Percentiles rank a stretch among this genome's conserved stretches.
Conservation (phyloP, 768 basidiomycete species). For the Russula abietina region DNA sequence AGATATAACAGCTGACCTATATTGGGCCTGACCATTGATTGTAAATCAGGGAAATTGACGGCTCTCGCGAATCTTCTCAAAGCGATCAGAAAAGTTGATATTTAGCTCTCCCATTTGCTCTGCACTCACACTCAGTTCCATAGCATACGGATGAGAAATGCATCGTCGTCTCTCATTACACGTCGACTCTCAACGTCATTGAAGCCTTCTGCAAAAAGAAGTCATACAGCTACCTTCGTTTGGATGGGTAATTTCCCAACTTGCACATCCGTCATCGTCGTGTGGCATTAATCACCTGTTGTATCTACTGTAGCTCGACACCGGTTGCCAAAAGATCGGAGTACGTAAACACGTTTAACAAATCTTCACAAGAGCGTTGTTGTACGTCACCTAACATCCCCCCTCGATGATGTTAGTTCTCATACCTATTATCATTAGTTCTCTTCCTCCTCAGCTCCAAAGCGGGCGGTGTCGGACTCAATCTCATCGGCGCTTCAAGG, state of each 20-base stretch:
- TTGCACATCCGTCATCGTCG: background rate
- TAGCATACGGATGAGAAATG: slow-evolving; percentile 89
- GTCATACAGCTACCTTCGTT: slow-evolving; percentile 70
- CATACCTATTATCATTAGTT: slow-evolving; percentile 41
- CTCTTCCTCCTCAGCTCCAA: slow-evolving; percentile 92
- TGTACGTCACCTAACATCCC: slow-evolving; percentile 46
- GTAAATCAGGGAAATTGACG: slow-evolving; percentile 60
- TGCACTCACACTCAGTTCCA: background rate
- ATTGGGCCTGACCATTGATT: slow-evolving; percentile 15
- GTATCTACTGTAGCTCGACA: slow-evolving; percentile 48
- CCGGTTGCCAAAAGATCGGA: slow-evolving; percentile 74
- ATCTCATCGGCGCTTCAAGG: slow-evolving; percentile 86
- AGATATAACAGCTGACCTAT: background rate
- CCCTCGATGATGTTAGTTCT: background rate
- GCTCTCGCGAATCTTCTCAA: slow-evolving; percentile 61
- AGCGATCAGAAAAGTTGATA: slow-evolving; percentile 48
- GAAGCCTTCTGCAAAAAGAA: slow-evolving; percentile 78
- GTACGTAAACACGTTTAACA: slow-evolving; percentile 86
- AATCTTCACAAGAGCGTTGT: slow-evolving; percentile 57
- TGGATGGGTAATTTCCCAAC: slow-evolving; percentile 65
- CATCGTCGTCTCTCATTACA: slow-evolving; percentile 94
- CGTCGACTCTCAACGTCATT: slow-evolving; percentile 86
- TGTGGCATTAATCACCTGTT: slow-evolving; percentile 9
- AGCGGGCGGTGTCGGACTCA: slow-evolving; percentile 92
- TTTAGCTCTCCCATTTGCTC: background rate